phyloP scores from a whole-genome alignment of 495 filamentous ascomycete species.

The Xylaria telfairii region DNA sequence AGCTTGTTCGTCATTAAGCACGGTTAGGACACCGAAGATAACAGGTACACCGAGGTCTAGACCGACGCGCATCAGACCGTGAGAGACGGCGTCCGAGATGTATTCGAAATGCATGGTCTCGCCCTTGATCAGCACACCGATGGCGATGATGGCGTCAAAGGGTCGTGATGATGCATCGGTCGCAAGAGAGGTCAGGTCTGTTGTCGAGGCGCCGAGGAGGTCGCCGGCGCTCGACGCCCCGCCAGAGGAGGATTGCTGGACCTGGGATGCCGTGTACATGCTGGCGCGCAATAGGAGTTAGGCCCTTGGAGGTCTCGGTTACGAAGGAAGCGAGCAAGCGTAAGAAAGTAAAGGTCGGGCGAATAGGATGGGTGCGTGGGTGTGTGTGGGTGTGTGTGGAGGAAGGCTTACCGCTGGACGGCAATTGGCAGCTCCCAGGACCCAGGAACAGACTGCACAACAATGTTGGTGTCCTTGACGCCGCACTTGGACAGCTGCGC shows the following conservation, averaged over 20 bases:
- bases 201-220: constrained; percentile 71
- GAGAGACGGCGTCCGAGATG: constrained; percentile 87
- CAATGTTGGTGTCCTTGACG: constrained; percentile 86
- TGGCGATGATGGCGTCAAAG: constrained; percentile 93
- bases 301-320: neutral
- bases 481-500: constrained; percentile 64
- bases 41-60: constrained; percentile 87
- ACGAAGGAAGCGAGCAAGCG: constrained; percentile 1
- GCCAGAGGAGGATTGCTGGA: constrained; percentile 71
- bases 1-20: constrained; percentile 87
- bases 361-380: neutral
- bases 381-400: neutral
- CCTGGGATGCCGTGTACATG: constrained; percentile 84
- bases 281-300: constrained; percentile 47
- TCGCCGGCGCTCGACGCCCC: constrained; percentile 74
- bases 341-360: neutral
- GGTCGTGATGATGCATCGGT: constrained; percentile 52
- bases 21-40: constrained; percentile 90
- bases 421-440: constrained; percentile 92
- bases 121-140: constrained; percentile 96
- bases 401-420: constrained; percentile 69
- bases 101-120: constrained; percentile 99
- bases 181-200: constrained; percentile 59
- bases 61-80: constrained; percentile 93
- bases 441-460: constrained; percentile 86